These are phyloP conservation scores for Suillus ampliporus DNA, from an alignment of 768 basidiomycete genomes.

Conservation along the genomic window DNA sequence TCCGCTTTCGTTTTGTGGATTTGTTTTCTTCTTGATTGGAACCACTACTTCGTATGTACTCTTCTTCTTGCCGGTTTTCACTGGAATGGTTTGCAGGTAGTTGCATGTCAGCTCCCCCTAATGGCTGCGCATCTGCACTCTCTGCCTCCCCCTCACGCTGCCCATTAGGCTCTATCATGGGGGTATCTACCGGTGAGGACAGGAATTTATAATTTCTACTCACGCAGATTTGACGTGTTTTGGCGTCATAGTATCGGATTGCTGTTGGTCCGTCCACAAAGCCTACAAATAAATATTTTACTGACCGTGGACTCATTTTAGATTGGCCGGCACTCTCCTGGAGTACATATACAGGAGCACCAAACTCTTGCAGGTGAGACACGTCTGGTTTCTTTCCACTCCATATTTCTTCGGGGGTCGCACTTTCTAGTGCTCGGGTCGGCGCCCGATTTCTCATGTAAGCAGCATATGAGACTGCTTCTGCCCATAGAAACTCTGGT, in stretches of 20 bases:
- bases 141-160: too few species aligned
- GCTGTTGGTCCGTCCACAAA: conserved; percentile 15
- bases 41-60: too few species aligned
- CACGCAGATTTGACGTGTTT: background rate
- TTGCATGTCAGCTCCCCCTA: too few species aligned
- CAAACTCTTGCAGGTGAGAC: conserved; percentile 32
- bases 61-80: too few species aligned
- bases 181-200: too few species aligned
- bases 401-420: conserved; percentile 14
- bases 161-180: too few species aligned
- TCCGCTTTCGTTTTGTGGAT: too few species aligned
- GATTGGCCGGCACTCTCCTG: conserved; percentile 14
- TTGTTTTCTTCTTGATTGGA: too few species aligned
- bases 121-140: too few species aligned
- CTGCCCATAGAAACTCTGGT: conserved; percentile 37
- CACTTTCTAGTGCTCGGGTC: background rate
- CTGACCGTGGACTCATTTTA: conserved; percentile 17
- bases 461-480: conserved; percentile 31
- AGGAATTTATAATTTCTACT: background rate
- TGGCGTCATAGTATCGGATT: conserved; percentile 20
- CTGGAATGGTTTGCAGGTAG: too few species aligned
- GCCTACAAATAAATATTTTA: conserved; percentile 20
- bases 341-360: conserved; percentile 17
- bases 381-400: conserved; percentile 27
- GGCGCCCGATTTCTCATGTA: conserved; percentile 35